phyloP scores from a whole-genome alignment of 768 basidiomycete species.

The Hydnum rufescens region DNA sequence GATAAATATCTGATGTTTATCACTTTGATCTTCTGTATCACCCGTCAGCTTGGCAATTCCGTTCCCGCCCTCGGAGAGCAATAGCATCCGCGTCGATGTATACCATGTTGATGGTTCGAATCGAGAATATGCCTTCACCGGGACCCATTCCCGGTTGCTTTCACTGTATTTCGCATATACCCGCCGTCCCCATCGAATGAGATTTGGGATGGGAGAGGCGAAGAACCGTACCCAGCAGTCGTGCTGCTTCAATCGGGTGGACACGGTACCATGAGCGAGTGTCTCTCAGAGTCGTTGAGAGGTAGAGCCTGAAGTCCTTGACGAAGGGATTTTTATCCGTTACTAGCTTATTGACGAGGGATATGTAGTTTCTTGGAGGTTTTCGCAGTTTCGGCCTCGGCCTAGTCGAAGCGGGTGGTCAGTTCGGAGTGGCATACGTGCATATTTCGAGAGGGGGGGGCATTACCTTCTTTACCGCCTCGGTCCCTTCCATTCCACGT shows the following conservation, averaged over 20 bases:
- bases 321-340: neutral
- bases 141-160: constrained; percentile 1
- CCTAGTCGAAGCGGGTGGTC: neutral
- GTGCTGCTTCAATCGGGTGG: neutral
- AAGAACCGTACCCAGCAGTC: neutral
- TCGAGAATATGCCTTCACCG: neutral
- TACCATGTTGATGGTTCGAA: constrained; percentile 2
- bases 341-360: constrained; percentile 1
- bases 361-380: neutral
- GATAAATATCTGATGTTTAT: constrained; percentile 1
- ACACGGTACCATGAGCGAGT: neutral
- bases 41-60: neutral
- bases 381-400: neutral
- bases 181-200: neutral
- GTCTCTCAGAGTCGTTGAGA: neutral
- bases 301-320: neutral
- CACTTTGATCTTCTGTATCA: neutral
- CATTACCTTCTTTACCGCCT: neutral
- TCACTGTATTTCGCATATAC: neutral
- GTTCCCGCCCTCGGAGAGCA: neutral
- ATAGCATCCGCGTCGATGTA: neutral
- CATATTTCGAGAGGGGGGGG: neutral
- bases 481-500: neutral
- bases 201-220: neutral
- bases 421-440: neutral